Conservation (phyloP, 164 flowering plant genomes). For the Annona cherimola region DNA sequence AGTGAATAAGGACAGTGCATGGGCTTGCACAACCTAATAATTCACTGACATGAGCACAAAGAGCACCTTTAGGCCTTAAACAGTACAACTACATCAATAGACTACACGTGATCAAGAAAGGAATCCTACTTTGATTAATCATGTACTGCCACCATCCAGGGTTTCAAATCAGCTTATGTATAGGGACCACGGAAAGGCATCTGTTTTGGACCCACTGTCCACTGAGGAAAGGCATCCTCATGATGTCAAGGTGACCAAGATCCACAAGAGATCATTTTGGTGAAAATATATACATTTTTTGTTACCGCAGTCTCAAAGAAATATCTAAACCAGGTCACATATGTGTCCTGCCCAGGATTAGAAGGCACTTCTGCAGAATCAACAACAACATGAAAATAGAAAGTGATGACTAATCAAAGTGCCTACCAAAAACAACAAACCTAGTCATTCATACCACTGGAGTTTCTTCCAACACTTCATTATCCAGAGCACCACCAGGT, state of each 20-base stretch:
- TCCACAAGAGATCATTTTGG: too few relatives aligned
- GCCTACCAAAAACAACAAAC: background rate
- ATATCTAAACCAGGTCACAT: background rate
- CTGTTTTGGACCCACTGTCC: too few relatives aligned
- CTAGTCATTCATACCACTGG: conserved; percentile 67
- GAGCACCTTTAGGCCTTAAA: background rate
- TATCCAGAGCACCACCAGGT: conserved; percentile 94
- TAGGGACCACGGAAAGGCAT: too few relatives aligned
- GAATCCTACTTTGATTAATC: too few relatives aligned
- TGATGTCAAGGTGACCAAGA: too few relatives aligned
- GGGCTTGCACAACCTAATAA: background rate
- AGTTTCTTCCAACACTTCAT: conserved; percentile 79
- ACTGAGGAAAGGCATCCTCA: too few relatives aligned
- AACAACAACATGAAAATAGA: background rate
- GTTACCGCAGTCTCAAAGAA: background rate
- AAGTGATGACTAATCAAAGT: background rate
- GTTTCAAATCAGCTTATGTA: too few relatives aligned
- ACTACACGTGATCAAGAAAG: too few relatives aligned
- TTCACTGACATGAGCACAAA: background rate
- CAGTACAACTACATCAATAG: too few relatives aligned
- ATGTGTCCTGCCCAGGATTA: background rate
- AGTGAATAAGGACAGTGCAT: background rate
- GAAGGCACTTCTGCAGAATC: background rate
- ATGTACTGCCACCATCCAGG: too few relatives aligned
- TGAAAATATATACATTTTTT: too few relatives aligned